phyloP scores from a whole-genome alignment of 768 basidiomycete species.

The Steccherinum ochraceum region DNA sequence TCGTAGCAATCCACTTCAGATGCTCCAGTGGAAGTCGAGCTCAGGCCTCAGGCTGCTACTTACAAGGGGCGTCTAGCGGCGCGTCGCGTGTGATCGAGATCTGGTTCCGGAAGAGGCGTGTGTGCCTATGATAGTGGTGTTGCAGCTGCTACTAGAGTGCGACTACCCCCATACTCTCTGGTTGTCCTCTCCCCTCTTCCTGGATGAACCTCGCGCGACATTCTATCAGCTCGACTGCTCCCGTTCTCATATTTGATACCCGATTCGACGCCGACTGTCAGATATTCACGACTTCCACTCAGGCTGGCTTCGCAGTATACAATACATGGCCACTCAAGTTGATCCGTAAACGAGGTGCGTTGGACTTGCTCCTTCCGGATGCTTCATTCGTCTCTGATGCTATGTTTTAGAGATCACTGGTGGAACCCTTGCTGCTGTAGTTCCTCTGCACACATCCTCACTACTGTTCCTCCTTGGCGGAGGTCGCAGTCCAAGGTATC shows the following conservation, averaged over 20 bases:
- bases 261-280: slow-evolving; percentile 74
- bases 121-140: neutral
- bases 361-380: slow-evolving; percentile 12
- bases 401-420: slow-evolving; percentile 58
- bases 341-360: slow-evolving; percentile 73
- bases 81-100: too few species aligned
- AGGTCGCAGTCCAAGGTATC: slow-evolving; percentile 81
- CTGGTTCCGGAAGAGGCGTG: neutral
- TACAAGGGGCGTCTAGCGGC: too few species aligned
- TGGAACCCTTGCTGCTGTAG: slow-evolving; percentile 70
- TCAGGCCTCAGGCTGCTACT: too few species aligned
- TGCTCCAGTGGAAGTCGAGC: neutral
- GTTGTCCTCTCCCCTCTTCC: slow-evolving; percentile 6
- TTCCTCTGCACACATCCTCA: slow-evolving; percentile 78
- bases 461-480: slow-evolving; percentile 84
- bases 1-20: neutral
- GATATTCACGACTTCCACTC: slow-evolving; percentile 77
- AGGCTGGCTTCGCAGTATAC: slow-evolving; percentile 81
- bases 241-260: slow-evolving; percentile 70
- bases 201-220: slow-evolving; percentile 84
- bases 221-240: slow-evolving; percentile 70
- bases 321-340: slow-evolving; percentile 68
- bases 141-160: neutral
- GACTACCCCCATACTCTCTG: neutral
- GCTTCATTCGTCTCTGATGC: slow-evolving; percentile 1